These are phyloP conservation scores for Arachnomyces sp. DNA, from an alignment of 2,329 filamentous ascomycete genomes.

Conservation along the genomic window DNA sequence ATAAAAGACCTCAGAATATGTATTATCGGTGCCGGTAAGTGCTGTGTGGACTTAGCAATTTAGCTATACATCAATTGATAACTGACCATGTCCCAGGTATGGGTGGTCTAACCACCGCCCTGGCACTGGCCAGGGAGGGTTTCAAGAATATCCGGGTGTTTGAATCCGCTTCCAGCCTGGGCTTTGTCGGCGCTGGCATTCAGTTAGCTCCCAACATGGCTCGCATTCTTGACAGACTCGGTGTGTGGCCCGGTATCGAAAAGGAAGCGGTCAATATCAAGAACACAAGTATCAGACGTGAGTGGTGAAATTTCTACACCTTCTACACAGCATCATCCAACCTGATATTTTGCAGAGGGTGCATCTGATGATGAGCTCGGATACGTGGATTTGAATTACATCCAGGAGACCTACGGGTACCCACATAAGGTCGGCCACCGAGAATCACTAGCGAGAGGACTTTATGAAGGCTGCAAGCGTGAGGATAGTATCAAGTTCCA, in stretches of 20 bases:
- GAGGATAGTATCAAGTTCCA: slow-evolving; percentile 60
- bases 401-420: slow-evolving; percentile 61
- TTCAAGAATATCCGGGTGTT: slow-evolving; percentile 68
- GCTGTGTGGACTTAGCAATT: not conserved
- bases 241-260: slow-evolving; percentile 64
- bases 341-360: slow-evolving; percentile 45
- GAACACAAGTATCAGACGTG: slow-evolving; percentile 65
- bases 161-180: slow-evolving; percentile 64
- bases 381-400: slow-evolving; percentile 61
- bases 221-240: slow-evolving; percentile 63
- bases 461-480: slow-evolving; percentile 63
- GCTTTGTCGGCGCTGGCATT: slow-evolving; percentile 78
- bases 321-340: too few relatives aligned
- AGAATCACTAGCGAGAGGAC: slow-evolving; percentile 58
- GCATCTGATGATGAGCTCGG: slow-evolving; percentile 61
- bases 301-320: too few relatives aligned
- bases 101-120: slow-evolving; percentile 65
- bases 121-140: slow-evolving; percentile 67
- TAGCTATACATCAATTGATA: not conserved
- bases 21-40: slow-evolving; percentile 44
- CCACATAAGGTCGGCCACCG: slow-evolving; percentile 77
- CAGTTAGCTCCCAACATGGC: slow-evolving; percentile 79
- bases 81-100: slow-evolving; percentile 49
- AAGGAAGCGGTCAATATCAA: slow-evolving; percentile 63
- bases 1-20: slow-evolving; percentile 34